Base-by-base conservation (phyloP, 129 eudicot genomes). In the Scalesia atractyloides region DNA sequence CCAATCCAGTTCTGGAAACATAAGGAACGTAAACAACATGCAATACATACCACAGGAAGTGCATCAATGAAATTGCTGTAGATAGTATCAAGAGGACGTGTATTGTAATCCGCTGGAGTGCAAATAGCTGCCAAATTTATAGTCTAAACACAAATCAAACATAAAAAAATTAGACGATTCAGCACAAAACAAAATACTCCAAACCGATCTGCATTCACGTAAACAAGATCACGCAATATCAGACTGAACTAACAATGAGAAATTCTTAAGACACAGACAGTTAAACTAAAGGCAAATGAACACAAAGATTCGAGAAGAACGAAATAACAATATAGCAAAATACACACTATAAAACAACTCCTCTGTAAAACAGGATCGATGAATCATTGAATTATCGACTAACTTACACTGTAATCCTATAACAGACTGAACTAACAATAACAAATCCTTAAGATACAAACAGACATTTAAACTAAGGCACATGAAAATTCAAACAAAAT, bases 1-100 rank as follows among this genome's bases (percentile, higher is more conserved):
- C 30, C 34, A 30, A 30, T 30, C 34, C 34, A 30, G 34, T 30
- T 30, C 34, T 30, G 34, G 34, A 30, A 30, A 30, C 34, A 30
- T 30, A 30, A 30, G 34, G 68, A n/a, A 24, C 24, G 24, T 36
- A 49, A 76, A 26, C 48, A 9, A 61, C 24, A 77, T 11, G 76
- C 20, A 24, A n/a, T 48, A 67, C 83, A 67, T 86, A 94, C 99
- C 97, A 94, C 99, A 13, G 99, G 99, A 61, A 94, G 90, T 9
- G 99, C 97, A 84, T 90, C 99, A 16, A 88, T 88, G 84, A 94
- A 94, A 63, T 94, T 94, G 87, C 96, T 94, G 82, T 94, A 94
- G 13, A 94, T 90, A 22, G 99, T 94, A 76, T 94, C 99, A 22
- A 94, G 89, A 10, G 99, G 99, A 64, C 97, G 93, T 0, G 96